Conservation (phyloP, 768 basidiomycete genomes). For the Xanthoconium purpureum region DNA sequence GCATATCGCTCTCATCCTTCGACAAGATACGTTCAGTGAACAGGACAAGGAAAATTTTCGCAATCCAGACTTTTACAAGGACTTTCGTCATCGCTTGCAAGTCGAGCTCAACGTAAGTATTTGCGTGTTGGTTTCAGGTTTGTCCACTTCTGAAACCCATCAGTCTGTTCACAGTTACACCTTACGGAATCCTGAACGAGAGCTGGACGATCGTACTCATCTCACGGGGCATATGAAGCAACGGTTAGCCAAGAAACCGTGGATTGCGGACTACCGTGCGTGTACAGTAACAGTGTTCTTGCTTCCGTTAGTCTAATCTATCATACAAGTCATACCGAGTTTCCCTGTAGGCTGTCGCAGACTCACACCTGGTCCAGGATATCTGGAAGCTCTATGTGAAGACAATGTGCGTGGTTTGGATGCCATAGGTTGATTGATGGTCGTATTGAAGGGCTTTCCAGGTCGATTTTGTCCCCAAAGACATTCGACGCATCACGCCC, state of each 20-base stretch:
- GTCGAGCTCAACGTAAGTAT: constrained; percentile 38
- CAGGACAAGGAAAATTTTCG: constrained; percentile 48
- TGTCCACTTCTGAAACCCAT: background rate
- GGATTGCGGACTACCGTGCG: constrained; percentile 50
- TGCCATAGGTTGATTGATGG: background rate
- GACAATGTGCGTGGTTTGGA: constrained; percentile 42
- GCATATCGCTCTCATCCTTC: background rate
- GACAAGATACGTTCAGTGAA: constrained; percentile 39
- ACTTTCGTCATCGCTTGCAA: constrained; percentile 49
- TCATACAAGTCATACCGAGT: constrained; percentile 44
- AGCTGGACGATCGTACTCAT: constrained; percentile 27
- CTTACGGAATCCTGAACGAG: constrained; percentile 36
- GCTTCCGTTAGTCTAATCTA: background rate
- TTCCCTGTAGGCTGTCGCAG: constrained; percentile 59
- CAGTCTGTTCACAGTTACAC: constrained; percentile 41
- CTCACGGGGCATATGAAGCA: constrained; percentile 47
- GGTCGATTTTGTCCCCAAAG: constrained; percentile 48
- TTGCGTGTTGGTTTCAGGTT: too few relatives aligned
- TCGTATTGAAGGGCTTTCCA: background rate
- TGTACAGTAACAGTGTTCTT: background rate
- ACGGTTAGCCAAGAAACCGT: constrained; percentile 53
- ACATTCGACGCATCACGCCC: constrained; percentile 48
- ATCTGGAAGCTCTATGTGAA: constrained; percentile 60
- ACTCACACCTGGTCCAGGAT: constrained; percentile 67
- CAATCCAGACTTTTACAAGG: constrained; percentile 46